A percentile compares a stretch with the other conserved stretches of the same genome.
Conservation (phyloP, 768 basidiomycete genomes). For the Calvatia gigantea region DNA sequence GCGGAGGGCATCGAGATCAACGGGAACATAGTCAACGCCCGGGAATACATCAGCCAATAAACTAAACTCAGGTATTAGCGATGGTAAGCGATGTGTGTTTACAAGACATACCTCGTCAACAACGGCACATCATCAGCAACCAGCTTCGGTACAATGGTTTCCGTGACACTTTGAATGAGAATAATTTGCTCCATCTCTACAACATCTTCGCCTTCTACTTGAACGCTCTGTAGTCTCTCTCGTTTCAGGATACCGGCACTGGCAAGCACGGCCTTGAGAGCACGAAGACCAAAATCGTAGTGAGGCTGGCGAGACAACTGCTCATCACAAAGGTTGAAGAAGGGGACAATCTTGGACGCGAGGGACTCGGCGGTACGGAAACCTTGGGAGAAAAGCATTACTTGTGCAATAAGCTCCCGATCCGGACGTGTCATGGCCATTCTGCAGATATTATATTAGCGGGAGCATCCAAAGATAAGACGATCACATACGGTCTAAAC, state of each 20-base stretch:
- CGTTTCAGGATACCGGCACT: conserved; percentile 98
- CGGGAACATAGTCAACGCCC: conserved; percentile 86
- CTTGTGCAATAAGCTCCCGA: conserved; percentile 97
- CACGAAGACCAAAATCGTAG: conserved; percentile 98
- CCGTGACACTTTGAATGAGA: conserved; percentile 95
- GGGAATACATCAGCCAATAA: conserved; percentile 97
- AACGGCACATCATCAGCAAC: conserved; percentile 97
- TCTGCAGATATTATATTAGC: conserved; percentile 33
- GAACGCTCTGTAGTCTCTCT: conserved; percentile 62
- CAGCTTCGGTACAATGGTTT: conserved; percentile 97
- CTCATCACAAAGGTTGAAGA: conserved; percentile 98
- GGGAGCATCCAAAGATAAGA: neutral
- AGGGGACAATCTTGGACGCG: conserved; percentile 98
- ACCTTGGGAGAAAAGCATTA: conserved; percentile 99
- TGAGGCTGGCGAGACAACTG: conserved; percentile 96
- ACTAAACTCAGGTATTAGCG: conserved; percentile 35
- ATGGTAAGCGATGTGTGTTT: conserved; percentile 5
- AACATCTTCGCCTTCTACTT: conserved; percentile 35
- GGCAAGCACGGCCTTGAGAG: conserved; percentile 92
- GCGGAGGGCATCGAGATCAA: conserved; percentile 83
- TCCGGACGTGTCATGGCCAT: conserved; percentile 99
- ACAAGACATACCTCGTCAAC: conserved; percentile 68
- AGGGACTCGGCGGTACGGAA: conserved; percentile 96
- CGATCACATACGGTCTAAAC: conserved; percentile 78
- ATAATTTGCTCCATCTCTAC: conserved; percentile 84